A percentile compares a stretch with the other conserved stretches of the same genome.
Evolutionary conservation across 1,139 yeast species (phyloP).

Genomic region (Dujonia santamariae): DNA sequence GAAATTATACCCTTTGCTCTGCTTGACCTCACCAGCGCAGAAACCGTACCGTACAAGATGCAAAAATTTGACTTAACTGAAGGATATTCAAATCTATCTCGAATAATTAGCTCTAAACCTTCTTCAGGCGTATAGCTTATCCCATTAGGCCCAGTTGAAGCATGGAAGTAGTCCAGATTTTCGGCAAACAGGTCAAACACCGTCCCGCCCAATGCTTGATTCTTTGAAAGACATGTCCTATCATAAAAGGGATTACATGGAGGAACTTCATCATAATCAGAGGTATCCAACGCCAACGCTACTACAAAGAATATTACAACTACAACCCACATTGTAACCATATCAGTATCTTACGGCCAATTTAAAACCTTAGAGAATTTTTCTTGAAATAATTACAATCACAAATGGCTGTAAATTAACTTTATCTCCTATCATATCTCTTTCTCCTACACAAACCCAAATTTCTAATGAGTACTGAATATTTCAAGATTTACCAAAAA

Average conservation of each 20-base stretch:
- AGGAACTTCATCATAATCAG: neutral
- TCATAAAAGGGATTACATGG: conserved; percentile 26
- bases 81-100: conserved; percentile 37
- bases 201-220: conserved; percentile 19
- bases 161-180: conserved; percentile 8
- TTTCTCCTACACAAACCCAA: no score
- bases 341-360: no score
- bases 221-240: conserved; percentile 19
- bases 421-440: no score
- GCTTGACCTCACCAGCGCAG: conserved; percentile 37
- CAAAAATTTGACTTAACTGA: conserved; percentile 33
- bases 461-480: no score
- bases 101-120: conserved; percentile 19
- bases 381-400: no score
- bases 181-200: conserved; percentile 15
- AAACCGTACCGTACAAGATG: conserved; percentile 41
- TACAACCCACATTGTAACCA: no score
- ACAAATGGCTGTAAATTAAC: no score
- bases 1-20: conserved; percentile 42
- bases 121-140: conserved; percentile 11
- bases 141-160: conserved; percentile 8
- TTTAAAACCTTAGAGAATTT: no score
- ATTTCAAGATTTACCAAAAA: no score
- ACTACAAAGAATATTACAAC: neutral
- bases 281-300: neutral